phyloP scores from a whole-genome alignment of 345 rosid species.

The Cardamine occulta region DNA sequence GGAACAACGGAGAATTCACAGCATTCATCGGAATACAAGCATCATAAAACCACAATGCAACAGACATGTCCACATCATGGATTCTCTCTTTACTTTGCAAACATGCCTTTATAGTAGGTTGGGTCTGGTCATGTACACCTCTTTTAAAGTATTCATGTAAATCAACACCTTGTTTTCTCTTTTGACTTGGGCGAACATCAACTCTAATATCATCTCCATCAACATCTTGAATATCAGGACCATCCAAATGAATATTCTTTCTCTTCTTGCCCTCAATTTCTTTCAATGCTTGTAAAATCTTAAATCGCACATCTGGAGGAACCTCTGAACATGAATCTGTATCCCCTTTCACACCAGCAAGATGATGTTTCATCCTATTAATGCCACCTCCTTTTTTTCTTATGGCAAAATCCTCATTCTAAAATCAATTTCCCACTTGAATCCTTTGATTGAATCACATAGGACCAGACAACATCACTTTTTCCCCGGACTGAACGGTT shows the following conservation, averaged over 20 bases:
- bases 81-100: conserved; percentile 7
- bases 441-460: neutral
- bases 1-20: neutral
- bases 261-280: neutral
- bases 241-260: neutral
- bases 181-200: conserved; percentile 2
- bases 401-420: conserved; percentile 5
- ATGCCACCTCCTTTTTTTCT: neutral
- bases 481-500: neutral
- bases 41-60: conserved; percentile 13
- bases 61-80: neutral
- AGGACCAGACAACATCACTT: neutral
- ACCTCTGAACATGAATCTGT: neutral
- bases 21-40: conserved; percentile 7
- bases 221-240: neutral
- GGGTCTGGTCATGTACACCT: neutral
- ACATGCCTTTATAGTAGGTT: neutral
- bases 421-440: neutral
- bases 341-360: neutral
- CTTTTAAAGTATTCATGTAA: neutral
- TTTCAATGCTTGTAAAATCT: neutral
- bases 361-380: conserved; percentile 11
- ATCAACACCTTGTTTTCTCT: neutral
- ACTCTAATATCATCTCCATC: neutral
- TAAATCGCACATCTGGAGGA: neutral